A percentile compares a stretch with the other conserved stretches of the same genome.
phyloP scores from a whole-genome alignment of 192 early-diverging fungal species.

The Coemansia sp. region DNA sequence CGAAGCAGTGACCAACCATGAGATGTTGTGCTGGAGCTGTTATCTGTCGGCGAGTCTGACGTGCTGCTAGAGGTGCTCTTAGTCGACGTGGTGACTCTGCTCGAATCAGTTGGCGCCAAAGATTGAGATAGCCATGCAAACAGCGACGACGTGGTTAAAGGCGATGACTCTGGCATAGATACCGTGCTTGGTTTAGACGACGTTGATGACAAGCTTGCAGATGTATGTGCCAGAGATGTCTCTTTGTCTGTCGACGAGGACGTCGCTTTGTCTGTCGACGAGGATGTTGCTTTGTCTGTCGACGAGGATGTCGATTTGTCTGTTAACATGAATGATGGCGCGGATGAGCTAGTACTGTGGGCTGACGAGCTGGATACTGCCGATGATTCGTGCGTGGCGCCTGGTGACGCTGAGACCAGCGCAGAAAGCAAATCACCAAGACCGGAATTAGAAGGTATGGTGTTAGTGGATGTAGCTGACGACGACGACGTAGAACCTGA shows the following conservation, averaged over 20 bases:
- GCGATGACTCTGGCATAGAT: too few relatives aligned
- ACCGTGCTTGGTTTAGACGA: too few relatives aligned
- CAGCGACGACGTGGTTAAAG: background rate
- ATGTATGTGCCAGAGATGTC: too few relatives aligned
- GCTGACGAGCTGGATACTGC: too few relatives aligned
- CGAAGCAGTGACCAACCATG: too few relatives aligned
- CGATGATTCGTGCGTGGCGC: background rate
- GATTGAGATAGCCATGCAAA: background rate
- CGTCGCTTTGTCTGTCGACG: too few relatives aligned
- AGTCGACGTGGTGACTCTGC: background rate
- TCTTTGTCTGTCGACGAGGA: too few relatives aligned
- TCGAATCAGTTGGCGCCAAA: background rate
- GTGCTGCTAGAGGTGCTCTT: background rate
- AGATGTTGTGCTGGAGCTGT: too few relatives aligned
- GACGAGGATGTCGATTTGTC: too few relatives aligned
- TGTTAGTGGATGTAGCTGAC: background rate
- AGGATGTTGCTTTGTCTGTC: too few relatives aligned
- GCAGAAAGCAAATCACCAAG: background rate
- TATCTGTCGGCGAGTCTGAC: too few relatives aligned
- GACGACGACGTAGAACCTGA: background rate
- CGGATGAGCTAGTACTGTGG: background rate
- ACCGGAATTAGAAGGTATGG: background rate
- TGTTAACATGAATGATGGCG: background rate
- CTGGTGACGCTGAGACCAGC: background rate
- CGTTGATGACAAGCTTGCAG: too few relatives aligned